Evolutionary conservation across 768 basidiomycete species (phyloP).

Genomic region (Xerocomus spinulosus): DNA sequence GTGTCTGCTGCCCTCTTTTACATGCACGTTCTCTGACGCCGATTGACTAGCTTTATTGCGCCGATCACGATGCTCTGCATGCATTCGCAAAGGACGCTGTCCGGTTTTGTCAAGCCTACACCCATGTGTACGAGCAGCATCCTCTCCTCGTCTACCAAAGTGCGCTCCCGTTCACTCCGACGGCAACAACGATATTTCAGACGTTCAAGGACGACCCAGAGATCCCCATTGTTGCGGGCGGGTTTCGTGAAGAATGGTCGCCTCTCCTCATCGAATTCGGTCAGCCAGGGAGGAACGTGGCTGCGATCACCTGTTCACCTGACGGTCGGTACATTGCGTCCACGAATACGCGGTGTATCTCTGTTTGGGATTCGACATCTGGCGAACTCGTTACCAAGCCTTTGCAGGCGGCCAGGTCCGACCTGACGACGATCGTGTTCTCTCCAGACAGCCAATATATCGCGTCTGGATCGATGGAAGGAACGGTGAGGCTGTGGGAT

Average conservation of each 20-base stretch:
- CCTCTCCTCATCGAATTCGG: constrained; percentile 30
- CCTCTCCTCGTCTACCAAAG: constrained; percentile 30
- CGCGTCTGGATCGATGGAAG: constrained; percentile 21
- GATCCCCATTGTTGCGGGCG: constrained; percentile 23
- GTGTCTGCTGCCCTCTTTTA: background rate
- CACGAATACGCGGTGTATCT: constrained; percentile 16
- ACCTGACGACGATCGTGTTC: constrained; percentile 23
- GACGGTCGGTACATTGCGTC: constrained; percentile 30
- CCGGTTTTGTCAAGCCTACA: constrained; percentile 31
- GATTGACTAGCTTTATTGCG: constrained; percentile 11
- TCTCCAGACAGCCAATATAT: constrained; percentile 26
- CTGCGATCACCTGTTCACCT: constrained; percentile 21
- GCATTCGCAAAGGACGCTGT: constrained; percentile 23
- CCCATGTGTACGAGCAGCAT: constrained; percentile 30
- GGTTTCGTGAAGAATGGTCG: constrained; percentile 29
- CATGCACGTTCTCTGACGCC: background rate
- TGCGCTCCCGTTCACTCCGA: constrained; percentile 31
- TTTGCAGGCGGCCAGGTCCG: constrained; percentile 7
- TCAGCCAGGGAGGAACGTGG: constrained; percentile 10
- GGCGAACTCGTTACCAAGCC: constrained; percentile 23
- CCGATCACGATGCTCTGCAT: constrained; percentile 14
- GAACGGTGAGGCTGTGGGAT: constrained; percentile 27
- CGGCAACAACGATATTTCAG: constrained; percentile 20
- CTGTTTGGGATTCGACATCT: constrained; percentile 26
- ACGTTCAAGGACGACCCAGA: constrained; percentile 25